Base-by-base conservation (phyloP, 495 filamentous ascomycete species). In the Xanthoparmelia taractica region DNA sequence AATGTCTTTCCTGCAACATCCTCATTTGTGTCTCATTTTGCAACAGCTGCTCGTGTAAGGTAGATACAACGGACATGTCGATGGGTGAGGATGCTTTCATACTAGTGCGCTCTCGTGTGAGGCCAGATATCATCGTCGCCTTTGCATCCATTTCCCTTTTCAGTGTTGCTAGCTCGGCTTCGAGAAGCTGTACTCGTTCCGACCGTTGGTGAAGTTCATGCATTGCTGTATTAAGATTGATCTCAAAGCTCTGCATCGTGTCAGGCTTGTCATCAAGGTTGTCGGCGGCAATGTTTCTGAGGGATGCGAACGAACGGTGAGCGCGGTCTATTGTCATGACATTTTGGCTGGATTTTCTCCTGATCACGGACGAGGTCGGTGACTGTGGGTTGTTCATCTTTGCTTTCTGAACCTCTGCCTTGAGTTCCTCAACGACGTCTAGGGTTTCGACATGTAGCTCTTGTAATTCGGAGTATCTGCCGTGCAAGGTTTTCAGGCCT, bases 91-190 rank as follows among this genome's bases (percentile, higher is more conserved):
- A 84, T 45, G 80, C 78, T 71, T 91, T 91, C 75, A 96, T 83
- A 72, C 89, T 92, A 4, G 91, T 91, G 68, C 94, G 81, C 72
- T 98, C 94, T 47, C 92, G 84, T 23, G 95, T 95, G 40, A 98
- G 82, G 8, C 94, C 94, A 23, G 91, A 90, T 64, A 98, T 97
- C 69, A 98, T 92, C 29, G 87, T 87, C 75, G 89, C 88, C 81
- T 97, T 97, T 61, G 81, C 84, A 65, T 98, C 95, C 89, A 98
- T 96, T 72, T 97, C 95, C 73, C 89, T 94, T 77, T 89, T 95
- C 18, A 93, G 83, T 11, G 83, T 85, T 3, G 85, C 77, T 63
- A 97, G 84, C 69, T 96, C 95, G 8, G 84, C 85, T 71, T 98
- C 94, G 13, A 98, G 79, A 57, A 92, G 85, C 70, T 92, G 87